Percentiles rank a stretch among this genome's conserved stretches.
Evolutionary conservation across 2,329 filamentous ascomycete genomes (phyloP).

Genomic region (Myotisia sp.): DNA sequence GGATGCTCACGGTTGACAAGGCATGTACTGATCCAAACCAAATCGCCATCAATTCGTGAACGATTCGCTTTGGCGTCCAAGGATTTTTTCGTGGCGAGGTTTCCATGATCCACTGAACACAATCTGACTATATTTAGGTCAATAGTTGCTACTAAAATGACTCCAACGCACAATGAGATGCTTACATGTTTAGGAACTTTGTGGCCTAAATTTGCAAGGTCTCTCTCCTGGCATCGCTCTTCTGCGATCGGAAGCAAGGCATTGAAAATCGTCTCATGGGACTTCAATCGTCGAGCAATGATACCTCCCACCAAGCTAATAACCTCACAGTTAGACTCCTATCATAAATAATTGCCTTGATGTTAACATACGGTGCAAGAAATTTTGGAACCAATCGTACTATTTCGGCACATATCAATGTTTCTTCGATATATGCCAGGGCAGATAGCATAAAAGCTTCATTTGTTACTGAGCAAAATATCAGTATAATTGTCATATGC

Average conservation of each 20-base stretch:
- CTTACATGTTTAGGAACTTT: not conserved
- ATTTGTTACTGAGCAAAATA: not conserved
- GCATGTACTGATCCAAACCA: conserved; percentile 1
- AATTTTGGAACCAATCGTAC: not conserved
- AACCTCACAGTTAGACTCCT: not conserved
- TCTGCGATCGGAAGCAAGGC: not conserved
- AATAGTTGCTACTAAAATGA: not conserved
- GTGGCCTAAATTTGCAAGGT: not conserved
- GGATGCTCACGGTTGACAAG: not conserved
- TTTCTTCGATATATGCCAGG: not conserved
- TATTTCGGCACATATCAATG: not conserved
- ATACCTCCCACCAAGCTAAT: not conserved
- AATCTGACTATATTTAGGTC: not conserved
- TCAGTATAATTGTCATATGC: not conserved
- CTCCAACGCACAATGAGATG: not conserved
- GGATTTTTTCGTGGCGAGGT: not conserved
- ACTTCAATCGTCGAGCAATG: not conserved
- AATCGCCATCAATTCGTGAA: not conserved
- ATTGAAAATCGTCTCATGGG: no score
- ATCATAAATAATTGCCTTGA: not conserved
- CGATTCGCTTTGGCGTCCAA: not conserved
- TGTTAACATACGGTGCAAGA: not conserved
- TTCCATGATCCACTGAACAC: not conserved
- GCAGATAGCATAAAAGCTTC: not conserved
- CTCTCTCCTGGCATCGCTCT: not conserved